Conservation (phyloP, 192 early-diverging fungal species). For the Linnemannia exigua region DNA sequence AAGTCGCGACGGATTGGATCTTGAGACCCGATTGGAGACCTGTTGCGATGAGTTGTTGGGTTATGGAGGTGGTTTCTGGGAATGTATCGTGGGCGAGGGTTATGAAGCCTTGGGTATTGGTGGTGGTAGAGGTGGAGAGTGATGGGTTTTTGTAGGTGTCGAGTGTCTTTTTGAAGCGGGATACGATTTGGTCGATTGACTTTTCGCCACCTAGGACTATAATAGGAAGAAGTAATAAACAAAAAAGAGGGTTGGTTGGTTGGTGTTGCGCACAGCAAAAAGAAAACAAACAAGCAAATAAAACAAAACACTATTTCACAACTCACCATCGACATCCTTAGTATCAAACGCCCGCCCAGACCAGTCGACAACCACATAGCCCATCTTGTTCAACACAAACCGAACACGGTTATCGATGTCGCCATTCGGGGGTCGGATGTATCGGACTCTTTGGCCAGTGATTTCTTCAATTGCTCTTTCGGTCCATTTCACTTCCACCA, state of each 20-base stretch:
- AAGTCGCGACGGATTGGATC: constrained; percentile 25
- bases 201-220: not conserved
- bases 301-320: not conserved
- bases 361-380: constrained; percentile 49
- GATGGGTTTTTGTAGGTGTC: not conserved
- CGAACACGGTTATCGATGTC: constrained; percentile 83
- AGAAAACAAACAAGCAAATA: not conserved
- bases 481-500: constrained; percentile 46
- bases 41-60: constrained; percentile 13
- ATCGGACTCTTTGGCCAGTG: constrained; percentile 30
- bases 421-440: constrained; percentile 75
- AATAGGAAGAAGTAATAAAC: constrained; percentile 1
- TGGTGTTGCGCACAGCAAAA: not conserved
- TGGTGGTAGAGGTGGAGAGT: too few species aligned
- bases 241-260: not conserved
- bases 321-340: constrained; percentile 37
- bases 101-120: constrained; percentile 26
- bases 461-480: constrained; percentile 49
- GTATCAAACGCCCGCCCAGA: constrained; percentile 41
- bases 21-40: not conserved
- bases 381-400: constrained; percentile 70
- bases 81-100: constrained; percentile 39
- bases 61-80: constrained; percentile 7
- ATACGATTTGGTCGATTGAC: not conserved
- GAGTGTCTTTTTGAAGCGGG: not conserved